Evolutionary conservation across 306 rosid genomes (phyloP).

Genomic region (Begonia peltatifolia): DNA sequence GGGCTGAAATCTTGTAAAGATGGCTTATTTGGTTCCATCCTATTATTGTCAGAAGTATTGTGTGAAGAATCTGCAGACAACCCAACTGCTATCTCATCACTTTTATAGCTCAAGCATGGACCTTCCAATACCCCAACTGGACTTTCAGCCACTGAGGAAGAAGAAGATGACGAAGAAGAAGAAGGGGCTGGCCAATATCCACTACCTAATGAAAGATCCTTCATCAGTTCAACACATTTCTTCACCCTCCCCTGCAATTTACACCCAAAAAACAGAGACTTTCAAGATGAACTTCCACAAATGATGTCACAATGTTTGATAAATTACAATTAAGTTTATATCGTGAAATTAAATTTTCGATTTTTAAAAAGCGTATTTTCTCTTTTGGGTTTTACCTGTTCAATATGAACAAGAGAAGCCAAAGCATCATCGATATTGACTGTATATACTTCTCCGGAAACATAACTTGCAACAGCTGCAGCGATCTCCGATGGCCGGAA

Average conservation of each 20-base stretch:
- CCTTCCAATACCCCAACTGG: conserved; percentile 53
- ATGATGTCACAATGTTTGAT: too few relatives aligned
- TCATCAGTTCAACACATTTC: conserved; percentile 52
- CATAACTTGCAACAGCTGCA: conserved; percentile 55
- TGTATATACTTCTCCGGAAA: conserved; percentile 27
- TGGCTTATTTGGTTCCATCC: conserved; percentile 1
- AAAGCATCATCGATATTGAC: conserved; percentile 28
- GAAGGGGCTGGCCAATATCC: not conserved
- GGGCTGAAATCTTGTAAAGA: too few relatives aligned
- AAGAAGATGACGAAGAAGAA: too few relatives aligned
- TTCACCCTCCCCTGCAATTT: conserved; percentile 53
- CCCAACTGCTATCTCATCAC: conserved; percentile 24
- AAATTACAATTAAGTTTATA: too few relatives aligned
- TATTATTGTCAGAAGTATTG: conserved; percentile 23
- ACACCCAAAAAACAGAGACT: not conserved
- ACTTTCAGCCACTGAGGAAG: conserved; percentile 35
- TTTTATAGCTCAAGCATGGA: conserved; percentile 42
- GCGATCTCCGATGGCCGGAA: conserved; percentile 79
- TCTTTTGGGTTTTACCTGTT: conserved; percentile 25
- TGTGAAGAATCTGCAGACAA: not conserved
- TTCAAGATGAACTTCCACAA: too few relatives aligned
- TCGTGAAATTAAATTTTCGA: too few relatives aligned
- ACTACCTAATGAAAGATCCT: conserved; percentile 21
- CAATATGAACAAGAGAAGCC: conserved; percentile 27
- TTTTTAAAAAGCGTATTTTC: too few relatives aligned